Percentiles rank a stretch among this genome's conserved stretches.
phyloP scores from a whole-genome alignment of 2,329 filamentous ascomycete genomes.

The Alternaria angustiovoidea region DNA sequence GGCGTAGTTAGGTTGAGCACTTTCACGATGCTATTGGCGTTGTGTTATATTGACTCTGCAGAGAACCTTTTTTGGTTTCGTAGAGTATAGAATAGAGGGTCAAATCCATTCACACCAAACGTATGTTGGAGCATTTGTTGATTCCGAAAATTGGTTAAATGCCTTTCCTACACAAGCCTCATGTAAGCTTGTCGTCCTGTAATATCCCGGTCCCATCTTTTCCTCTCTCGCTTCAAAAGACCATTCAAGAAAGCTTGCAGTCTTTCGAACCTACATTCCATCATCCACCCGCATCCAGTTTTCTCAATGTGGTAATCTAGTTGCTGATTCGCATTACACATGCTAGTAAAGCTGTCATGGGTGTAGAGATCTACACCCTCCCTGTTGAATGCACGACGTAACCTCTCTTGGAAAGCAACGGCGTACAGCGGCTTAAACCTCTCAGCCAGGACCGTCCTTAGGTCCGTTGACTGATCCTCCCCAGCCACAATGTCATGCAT shows the following conservation, averaged over 20 bases:
- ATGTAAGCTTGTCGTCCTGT: too few species aligned
- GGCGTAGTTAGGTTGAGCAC: too few species aligned
- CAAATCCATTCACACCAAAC: too few species aligned
- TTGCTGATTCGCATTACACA: neutral
- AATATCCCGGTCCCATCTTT: too few species aligned
- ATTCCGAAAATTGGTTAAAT: fast-evolving
- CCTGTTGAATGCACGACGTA: neutral
- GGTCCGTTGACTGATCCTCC: fast-evolving
- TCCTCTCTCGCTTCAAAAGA: neutral
- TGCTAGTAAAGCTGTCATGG: neutral
- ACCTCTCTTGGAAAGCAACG: neutral
- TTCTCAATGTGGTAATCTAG: neutral
- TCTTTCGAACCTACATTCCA: neutral
- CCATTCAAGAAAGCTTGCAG: neutral
- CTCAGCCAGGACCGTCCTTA: neutral
- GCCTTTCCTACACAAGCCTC: too few species aligned
- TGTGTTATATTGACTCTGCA: too few species aligned
- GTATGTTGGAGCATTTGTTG: fast-evolving
- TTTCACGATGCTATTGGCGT: fast-evolving
- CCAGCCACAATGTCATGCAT: neutral
- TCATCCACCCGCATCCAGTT: neutral
- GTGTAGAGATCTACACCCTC: neutral
- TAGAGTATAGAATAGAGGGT: too few species aligned
- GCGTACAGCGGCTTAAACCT: neutral
- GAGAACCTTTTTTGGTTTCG: fast-evolving